phyloP scores from a whole-genome alignment of 768 basidiomycete species.

The Lentinula edodes region DNA sequence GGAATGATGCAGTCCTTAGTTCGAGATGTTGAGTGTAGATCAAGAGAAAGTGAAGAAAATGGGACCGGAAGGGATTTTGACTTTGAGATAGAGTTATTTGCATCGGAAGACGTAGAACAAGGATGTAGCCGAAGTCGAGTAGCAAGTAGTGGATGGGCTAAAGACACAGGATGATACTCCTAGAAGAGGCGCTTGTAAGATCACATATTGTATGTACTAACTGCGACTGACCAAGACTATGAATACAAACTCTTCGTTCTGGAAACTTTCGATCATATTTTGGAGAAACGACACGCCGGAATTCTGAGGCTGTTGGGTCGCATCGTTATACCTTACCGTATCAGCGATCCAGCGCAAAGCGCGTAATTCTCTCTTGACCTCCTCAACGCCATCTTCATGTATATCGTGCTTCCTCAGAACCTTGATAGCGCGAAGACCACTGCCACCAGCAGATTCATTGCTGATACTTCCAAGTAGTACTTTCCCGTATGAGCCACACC shows the following conservation, averaged over 20 bases:
- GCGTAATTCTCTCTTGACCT: constrained; percentile 15
- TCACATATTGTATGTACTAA: neutral
- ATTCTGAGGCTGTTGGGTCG: neutral
- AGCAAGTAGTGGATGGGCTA: constrained; percentile 23
- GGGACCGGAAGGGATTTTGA: neutral
- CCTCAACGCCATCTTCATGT: constrained; percentile 6
- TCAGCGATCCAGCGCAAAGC: constrained; percentile 16
- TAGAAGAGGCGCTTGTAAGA: constrained; percentile 2
- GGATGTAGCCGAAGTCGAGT: constrained; percentile 15
- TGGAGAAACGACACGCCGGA: constrained; percentile 19
- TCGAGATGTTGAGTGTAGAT: neutral
- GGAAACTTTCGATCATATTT: constrained; percentile 15
- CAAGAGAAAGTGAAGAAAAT: neutral
- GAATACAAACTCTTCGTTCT: constrained; percentile 15
- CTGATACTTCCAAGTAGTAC: constrained; percentile 16
- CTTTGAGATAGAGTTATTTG: constrained; percentile 7
- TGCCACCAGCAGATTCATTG: neutral
- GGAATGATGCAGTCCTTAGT: neutral
- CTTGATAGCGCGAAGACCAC: constrained; percentile 19
- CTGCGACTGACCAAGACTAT: constrained; percentile 19
- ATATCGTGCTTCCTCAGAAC: constrained; percentile 10
- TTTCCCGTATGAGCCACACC: constrained; percentile 20
- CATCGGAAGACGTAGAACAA: constrained; percentile 1
- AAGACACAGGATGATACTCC: constrained; percentile 27
- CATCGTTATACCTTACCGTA: neutral